A percentile compares a stretch with the other conserved stretches of the same genome.
phyloP scores from a whole-genome alignment of 352 stramenopile species.

The Pythium angustatum region DNA sequence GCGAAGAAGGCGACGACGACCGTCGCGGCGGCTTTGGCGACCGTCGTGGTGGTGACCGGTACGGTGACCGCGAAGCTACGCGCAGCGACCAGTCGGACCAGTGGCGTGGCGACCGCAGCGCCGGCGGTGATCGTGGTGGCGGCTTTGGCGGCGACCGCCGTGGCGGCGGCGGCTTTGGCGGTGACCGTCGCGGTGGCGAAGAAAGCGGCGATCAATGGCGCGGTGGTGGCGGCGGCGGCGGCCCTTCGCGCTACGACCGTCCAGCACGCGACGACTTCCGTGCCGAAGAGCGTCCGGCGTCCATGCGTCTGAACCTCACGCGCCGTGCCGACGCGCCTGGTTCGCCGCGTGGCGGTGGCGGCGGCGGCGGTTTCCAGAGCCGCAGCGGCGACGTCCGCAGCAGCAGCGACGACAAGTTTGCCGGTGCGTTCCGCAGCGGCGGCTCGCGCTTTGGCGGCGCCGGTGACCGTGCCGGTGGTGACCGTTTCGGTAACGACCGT shows the following conservation, averaged over 20 bases:
- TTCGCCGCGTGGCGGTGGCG: constrained; percentile 35
- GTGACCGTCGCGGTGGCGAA: constrained; percentile 18
- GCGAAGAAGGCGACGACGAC: constrained; percentile 56
- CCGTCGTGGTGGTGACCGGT: constrained; percentile 34
- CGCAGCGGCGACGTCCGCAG: neutral
- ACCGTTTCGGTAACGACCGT: constrained; percentile 27
- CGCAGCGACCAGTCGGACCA: constrained; percentile 37
- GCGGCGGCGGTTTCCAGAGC: constrained; percentile 5
- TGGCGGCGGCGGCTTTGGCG: constrained; percentile 20
- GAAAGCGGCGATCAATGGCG: constrained; percentile 33
- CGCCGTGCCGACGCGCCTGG: constrained; percentile 37
- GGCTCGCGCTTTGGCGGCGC: constrained; percentile 12
- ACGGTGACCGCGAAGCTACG: constrained; percentile 32
- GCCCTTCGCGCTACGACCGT: constrained; percentile 66
- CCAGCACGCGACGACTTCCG: constrained; percentile 55
- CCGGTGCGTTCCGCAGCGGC: constrained; percentile 42
- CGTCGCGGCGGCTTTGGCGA: constrained; percentile 43
- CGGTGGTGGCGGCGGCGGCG: constrained; percentile 31
- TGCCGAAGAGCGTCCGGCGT: constrained; percentile 63
- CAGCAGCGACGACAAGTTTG: constrained; percentile 44
- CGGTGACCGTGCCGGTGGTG: constrained; percentile 29
- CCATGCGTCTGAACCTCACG: constrained; percentile 77
- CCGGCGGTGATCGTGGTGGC: constrained; percentile 14
- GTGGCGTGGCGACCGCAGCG: constrained; percentile 40
- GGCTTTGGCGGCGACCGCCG: constrained; percentile 23